A percentile compares a stretch with the other conserved stretches of the same genome.
phyloP scores from a whole-genome alignment of 2,329 filamentous ascomycete species.

The Juglanconis sp. region DNA sequence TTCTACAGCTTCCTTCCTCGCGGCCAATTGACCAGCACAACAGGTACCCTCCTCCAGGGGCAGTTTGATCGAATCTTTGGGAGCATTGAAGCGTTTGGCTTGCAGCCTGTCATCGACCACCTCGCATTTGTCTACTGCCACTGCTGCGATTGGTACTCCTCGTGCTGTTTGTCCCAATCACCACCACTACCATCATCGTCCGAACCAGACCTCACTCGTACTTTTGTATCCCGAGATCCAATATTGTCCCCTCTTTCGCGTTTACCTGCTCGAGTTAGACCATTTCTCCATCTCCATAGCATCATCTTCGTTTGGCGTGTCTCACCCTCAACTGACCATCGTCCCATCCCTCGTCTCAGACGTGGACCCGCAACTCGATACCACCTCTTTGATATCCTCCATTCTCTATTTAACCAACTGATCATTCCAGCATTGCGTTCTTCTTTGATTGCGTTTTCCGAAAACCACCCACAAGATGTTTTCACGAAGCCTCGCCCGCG shows the following conservation, averaged over 20 bases:
- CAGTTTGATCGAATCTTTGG: too few species aligned
- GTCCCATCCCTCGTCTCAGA: slow-evolving; percentile 13
- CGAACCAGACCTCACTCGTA: background rate
- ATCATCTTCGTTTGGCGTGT: slow-evolving; percentile 1
- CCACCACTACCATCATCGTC: background rate
- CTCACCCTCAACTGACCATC: slow-evolving; percentile 2
- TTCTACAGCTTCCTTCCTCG: background rate
- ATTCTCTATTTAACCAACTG: background rate
- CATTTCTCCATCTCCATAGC: background rate
- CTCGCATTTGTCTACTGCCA: slow-evolving; percentile 13
- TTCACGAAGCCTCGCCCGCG: slow-evolving; percentile 48
- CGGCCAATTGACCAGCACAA: slow-evolving; percentile 2
- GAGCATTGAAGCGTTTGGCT: slow-evolving; percentile 2
- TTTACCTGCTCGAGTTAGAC: background rate
- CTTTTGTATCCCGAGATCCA: background rate
- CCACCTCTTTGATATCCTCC: background rate
- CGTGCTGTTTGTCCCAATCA: background rate
- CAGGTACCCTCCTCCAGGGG: slow-evolving; percentile 1
- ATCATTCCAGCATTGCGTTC: slow-evolving; percentile 5
- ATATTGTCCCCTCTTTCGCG: background rate
- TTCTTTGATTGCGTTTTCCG: background rate
- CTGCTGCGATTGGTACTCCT: slow-evolving; percentile 15
- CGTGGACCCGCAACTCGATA: background rate
- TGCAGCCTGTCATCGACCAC: slow-evolving; percentile 10
- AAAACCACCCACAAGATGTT: slow-evolving; percentile 43